Base-by-base conservation (phyloP, 495 filamentous ascomycete genomes). In the Penicillium herquei region DNA sequence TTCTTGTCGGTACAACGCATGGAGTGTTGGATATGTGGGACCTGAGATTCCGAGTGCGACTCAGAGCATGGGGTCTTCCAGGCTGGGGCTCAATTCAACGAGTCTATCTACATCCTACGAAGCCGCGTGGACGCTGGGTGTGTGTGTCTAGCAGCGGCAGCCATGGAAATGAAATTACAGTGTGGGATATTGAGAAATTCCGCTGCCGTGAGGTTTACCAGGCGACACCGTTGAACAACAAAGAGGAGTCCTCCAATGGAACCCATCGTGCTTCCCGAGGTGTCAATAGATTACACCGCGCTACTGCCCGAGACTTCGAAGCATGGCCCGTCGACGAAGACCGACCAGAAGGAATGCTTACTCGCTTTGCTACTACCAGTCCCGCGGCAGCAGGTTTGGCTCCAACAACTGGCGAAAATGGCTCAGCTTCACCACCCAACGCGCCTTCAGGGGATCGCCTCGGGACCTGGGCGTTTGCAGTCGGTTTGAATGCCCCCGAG, bases 1-100 rank as follows among this genome's bases (percentile, higher is more conserved):
- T 99, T 4, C 75, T 96, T 7, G 71, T 98, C 4, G 94, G 92
- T 33, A 98, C 95, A 0, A 90, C 92, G 7, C 92, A 98, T 61
- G 95, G 95, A 3, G 85, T 97, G 44, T 75, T 99, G 7, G 89
- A 96, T 62, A 78, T 99, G 14, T 99, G 95, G 94, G 95, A 99
- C 67, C 82, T 99, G 13, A 88, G 95, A 13, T 99, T 98, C 74
- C 87, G 83, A 49, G 79, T 96, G 47, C 85, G 91, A 13, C 71
- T 96, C 31, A 92, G 89, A 70, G 88, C 86, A 6, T 98, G 92
- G 93, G 91, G 89, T 17, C 81, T 99, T 8, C 85, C 90, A 2
- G 89, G 89, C 31, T 88, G 86, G 61, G 82, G 86, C 7, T 78
- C 89, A 21, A 95, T 99, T 56, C 89, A 96, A 55, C 81, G 90